Evolutionary conservation across 1,139 yeast genomes (phyloP).

Genomic region (Suzukiozyma palmioleophila): DNA sequence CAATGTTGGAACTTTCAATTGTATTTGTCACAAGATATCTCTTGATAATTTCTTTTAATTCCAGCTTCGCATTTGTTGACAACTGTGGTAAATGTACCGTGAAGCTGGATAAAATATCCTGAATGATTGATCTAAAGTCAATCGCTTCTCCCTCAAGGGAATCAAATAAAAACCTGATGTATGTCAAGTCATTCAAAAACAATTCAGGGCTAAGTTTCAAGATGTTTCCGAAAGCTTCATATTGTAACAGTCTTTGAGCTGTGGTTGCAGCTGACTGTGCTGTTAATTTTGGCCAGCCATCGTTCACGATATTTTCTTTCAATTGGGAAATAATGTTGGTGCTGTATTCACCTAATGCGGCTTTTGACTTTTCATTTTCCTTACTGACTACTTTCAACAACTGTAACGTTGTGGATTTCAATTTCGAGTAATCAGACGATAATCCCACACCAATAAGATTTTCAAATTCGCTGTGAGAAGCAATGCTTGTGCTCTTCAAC

Average conservation of each 20-base stretch:
- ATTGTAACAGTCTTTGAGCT: conserved; percentile 56
- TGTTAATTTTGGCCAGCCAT: conserved; percentile 55
- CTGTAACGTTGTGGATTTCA: conserved; percentile 50
- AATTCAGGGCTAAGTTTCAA: conserved; percentile 47
- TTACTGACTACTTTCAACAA: conserved; percentile 56
- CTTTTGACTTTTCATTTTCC: conserved; percentile 14
- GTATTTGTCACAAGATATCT: conserved; percentile 26
- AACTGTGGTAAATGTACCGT: conserved; percentile 46
- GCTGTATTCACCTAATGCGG: conserved; percentile 24
- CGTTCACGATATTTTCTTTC: conserved; percentile 45
- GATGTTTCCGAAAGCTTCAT: conserved; percentile 73
- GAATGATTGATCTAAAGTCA: conserved; percentile 65
- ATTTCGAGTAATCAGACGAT: conserved; percentile 42
- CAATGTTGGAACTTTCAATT: conserved; percentile 21
- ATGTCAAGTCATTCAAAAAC: conserved; percentile 42
- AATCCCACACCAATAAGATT: conserved; percentile 54
- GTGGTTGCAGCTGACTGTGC: conserved; percentile 21
- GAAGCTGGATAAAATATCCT: conserved; percentile 64
- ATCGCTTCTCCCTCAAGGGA: conserved; percentile 64
- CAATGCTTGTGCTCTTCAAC: conserved; percentile 49
- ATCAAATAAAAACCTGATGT: conserved; percentile 64
- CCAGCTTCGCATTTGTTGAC: conserved; percentile 30
- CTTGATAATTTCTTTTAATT: conserved; percentile 43
- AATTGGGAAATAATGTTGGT: conserved; percentile 46
- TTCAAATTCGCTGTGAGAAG: conserved; percentile 33